A percentile compares a stretch with the other conserved stretches of the same genome.
These are phyloP conservation scores for Solanum bukasovii DNA, from an alignment of 257 asterid species.

Conservation along the genomic window DNA sequence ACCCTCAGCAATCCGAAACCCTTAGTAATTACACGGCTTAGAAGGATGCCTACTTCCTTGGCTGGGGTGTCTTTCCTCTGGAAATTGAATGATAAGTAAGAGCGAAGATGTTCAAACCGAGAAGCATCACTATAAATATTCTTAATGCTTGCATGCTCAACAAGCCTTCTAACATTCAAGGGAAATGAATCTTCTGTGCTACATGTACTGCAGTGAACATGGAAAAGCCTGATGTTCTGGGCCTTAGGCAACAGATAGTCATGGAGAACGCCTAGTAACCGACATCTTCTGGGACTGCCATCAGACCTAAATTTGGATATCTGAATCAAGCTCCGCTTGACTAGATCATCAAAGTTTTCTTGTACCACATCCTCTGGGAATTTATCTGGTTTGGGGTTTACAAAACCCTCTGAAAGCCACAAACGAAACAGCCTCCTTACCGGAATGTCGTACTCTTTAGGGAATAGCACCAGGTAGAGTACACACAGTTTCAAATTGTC, in stretches of 20 bases:
- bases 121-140: background rate
- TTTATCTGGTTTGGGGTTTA: background rate
- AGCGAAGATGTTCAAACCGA: background rate
- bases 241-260: slow-evolving; percentile 13
- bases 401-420: slow-evolving; percentile 34
- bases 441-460: slow-evolving; percentile 23
- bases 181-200: background rate
- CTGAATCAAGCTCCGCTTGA: slow-evolving; percentile 19
- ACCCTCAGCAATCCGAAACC: slow-evolving; percentile 27
- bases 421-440: slow-evolving; percentile 25
- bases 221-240: slow-evolving; percentile 13
- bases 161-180: slow-evolving; percentile 11
- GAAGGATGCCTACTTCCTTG: slow-evolving; percentile 14
- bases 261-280: slow-evolving; percentile 15
- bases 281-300: slow-evolving; percentile 24
- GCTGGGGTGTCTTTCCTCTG: slow-evolving; percentile 23
- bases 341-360: slow-evolving; percentile 9
- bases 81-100: slow-evolving; percentile 20
- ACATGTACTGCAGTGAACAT: background rate
- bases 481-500: slow-evolving; percentile 12
- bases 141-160: slow-evolving; percentile 9
- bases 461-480: slow-evolving; percentile 25
- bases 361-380: slow-evolving; percentile 9
- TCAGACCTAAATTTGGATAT: slow-evolving; percentile 23
- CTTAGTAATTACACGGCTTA: slow-evolving; percentile 2